Evolutionary conservation across 1,139 yeast genomes (phyloP).

Genomic region (Torulaspora globosa): DNA sequence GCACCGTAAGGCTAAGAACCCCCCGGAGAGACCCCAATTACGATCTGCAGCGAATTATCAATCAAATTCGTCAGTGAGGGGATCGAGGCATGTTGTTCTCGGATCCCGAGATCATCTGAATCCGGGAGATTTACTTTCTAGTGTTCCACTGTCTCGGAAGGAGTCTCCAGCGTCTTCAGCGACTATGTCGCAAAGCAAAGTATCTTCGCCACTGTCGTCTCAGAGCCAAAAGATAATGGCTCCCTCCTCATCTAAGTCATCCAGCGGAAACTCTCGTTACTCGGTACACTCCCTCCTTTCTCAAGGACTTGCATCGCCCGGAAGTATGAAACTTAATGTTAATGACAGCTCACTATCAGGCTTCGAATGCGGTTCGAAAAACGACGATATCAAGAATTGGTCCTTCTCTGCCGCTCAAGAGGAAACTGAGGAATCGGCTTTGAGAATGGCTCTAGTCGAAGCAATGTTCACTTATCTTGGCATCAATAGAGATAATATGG

Average conservation of each 20-base stretch:
- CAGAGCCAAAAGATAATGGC: conserved; percentile 6
- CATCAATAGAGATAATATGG: conserved; percentile 45
- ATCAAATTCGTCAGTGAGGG: conserved; percentile 15
- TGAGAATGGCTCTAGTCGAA: conserved; percentile 69
- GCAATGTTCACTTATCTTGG: conserved; percentile 73
- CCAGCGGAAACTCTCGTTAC: conserved; percentile 4
- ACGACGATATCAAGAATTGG: conserved; percentile 39
- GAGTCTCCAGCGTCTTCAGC: conserved; percentile 24
- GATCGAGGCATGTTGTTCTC: conserved; percentile 62
- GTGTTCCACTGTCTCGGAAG: conserved; percentile 69
- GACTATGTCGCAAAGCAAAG: conserved; percentile 5
- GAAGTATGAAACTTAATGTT: conserved; percentile 1
- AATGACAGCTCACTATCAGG: conserved; percentile 7
- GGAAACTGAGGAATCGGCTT: conserved; percentile 70
- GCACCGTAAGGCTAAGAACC: conserved; percentile 2
- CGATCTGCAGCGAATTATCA: conserved; percentile 6
- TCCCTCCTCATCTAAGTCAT: conserved; percentile 7
- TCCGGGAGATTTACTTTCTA: conserved; percentile 82
- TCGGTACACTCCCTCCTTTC: conserved; percentile 11
- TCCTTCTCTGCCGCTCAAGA: conserved; percentile 51
- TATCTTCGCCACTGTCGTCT: conserved; percentile 10
- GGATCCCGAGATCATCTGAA: conserved; percentile 58
- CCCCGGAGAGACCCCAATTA: conserved; percentile 11
- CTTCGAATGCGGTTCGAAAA: conserved; percentile 8
- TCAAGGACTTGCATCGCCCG: conserved; percentile 5